Conservation (phyloP, 176 grass and related monocot species). For the Zizania latifolia region DNA sequence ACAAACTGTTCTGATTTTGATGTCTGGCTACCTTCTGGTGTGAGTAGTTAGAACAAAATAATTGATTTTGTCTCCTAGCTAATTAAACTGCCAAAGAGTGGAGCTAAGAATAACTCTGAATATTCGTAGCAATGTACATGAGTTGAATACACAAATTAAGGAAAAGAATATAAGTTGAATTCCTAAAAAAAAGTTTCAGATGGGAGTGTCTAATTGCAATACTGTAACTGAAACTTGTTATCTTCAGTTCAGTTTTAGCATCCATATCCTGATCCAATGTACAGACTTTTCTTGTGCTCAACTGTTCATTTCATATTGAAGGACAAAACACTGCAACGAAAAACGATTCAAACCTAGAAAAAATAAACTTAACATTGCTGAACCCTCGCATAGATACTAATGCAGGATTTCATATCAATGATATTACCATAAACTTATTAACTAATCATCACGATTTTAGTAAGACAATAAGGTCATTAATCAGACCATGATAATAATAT, state of each 20-base stretch:
- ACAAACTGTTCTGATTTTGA: slow-evolving; percentile 1
- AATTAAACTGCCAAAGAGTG: not conserved
- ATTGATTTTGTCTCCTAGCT: not conserved
- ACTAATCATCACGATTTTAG: too few relatives aligned
- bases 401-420: too few relatives aligned
- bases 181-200: not conserved
- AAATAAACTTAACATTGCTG: not conserved
- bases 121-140: not conserved
- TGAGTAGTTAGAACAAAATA: not conserved
- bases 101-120: not conserved
- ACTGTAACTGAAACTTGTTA: not conserved
- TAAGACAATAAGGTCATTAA: too few relatives aligned
- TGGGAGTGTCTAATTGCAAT: not conserved
- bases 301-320: not conserved
- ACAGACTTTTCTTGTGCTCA: not conserved
- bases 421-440: too few relatives aligned
- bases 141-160: not conserved
- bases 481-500: too few relatives aligned
- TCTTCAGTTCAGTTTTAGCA: not conserved
- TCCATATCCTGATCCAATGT: not conserved
- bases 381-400: too few relatives aligned
- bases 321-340: not conserved
- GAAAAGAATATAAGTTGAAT: not conserved
- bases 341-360: not conserved
- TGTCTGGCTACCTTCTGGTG: not conserved